Percentiles rank a stretch among this genome's conserved stretches.
phyloP scores from a whole-genome alignment of 805 yeast genomes.

The Metschnikowia amazonensis region DNA sequence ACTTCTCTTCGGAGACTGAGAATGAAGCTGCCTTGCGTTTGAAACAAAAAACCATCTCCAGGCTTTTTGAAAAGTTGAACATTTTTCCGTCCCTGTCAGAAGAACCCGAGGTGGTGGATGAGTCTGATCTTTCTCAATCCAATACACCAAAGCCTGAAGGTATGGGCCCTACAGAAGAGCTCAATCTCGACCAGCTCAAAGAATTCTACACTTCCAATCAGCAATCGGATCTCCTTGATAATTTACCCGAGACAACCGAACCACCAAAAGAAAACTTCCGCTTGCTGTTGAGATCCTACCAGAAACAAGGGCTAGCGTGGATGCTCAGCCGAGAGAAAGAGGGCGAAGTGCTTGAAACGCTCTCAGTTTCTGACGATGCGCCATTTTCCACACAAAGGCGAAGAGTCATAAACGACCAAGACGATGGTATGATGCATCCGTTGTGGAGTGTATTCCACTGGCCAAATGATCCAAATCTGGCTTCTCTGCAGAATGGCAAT shows the following conservation, averaged over 20 bases:
- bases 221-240: slow-evolving; percentile 50
- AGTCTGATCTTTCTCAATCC: neutral
- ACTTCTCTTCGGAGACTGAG: slow-evolving; percentile 44
- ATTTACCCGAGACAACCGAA: slow-evolving; percentile 62
- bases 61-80: slow-evolving; percentile 52
- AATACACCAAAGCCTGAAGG: slow-evolving; percentile 16
- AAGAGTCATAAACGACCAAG: slow-evolving; percentile 23
- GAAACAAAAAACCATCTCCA: slow-evolving; percentile 52
- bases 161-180: slow-evolving; percentile 30
- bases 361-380: slow-evolving; percentile 21
- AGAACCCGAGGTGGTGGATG: slow-evolving; percentile 16
- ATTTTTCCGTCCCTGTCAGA: slow-evolving; percentile 16
- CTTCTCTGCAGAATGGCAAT: neutral
- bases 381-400: slow-evolving; percentile 27
- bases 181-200: slow-evolving; percentile 69
- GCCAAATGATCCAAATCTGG: slow-evolving; percentile 49
- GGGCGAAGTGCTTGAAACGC: slow-evolving; percentile 39
- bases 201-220: slow-evolving; percentile 72
- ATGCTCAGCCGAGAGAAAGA: slow-evolving; percentile 79
- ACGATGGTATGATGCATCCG: slow-evolving; percentile 68
- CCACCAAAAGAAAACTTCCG: slow-evolving; percentile 47
- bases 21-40: slow-evolving; percentile 49
- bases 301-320: slow-evolving; percentile 84
- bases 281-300: slow-evolving; percentile 67
- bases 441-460: slow-evolving; percentile 77